Evolutionary conservation across 148 eudicot species (phyloP), one percentile per base, ranked within the genome.

Genomic region (Simmondsia chinensis): DNA sequence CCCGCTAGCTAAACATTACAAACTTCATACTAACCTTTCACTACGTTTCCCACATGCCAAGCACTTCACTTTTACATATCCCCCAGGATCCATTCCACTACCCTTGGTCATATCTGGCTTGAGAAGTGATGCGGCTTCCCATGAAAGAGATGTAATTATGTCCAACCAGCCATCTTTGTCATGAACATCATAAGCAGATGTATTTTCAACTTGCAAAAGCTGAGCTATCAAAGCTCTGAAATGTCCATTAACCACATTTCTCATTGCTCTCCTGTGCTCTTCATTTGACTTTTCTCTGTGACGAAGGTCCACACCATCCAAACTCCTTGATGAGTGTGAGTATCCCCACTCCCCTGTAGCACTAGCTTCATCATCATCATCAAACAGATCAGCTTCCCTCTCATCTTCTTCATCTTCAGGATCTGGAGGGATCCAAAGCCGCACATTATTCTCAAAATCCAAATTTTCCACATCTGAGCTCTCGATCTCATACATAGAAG

Each of bases 41-140:
- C 69, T 76, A 39, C 69, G 87, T 38, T 48, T 66, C 54, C 99
- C 95, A 41, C 83, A 72, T 40, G 96, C 89, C 50, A 86, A 36
- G 64, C 99, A 91, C 61, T 91, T 91, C 18, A 91, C 80, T 71
- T 91, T 91, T 39, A 91, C 95, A 66, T 86, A 91, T 11, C 83
- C 89, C 47, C 89, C 94, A 20, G 99, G 99, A 67, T 91, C 99
- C 99, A 91, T 91, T 66, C 93, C 89, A 47, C 89, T 94, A 55
- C 88, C 75, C 57, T 58, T 75, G 73, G 86, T 91, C 50, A 57
- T 91, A 51, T 91, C 99, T 41, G 99, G 99, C 76, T 91, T 91
- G 34, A 91, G 71, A 37, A 86, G 62, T 15, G 86, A 67, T 19
- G 99, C 99, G 66, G 94, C 99, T 67, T 91, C 96, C 96, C 96